Evolutionary conservation across 2,329 filamentous ascomycete genomes (phyloP).

Genomic region (Xylaria sp.): DNA sequence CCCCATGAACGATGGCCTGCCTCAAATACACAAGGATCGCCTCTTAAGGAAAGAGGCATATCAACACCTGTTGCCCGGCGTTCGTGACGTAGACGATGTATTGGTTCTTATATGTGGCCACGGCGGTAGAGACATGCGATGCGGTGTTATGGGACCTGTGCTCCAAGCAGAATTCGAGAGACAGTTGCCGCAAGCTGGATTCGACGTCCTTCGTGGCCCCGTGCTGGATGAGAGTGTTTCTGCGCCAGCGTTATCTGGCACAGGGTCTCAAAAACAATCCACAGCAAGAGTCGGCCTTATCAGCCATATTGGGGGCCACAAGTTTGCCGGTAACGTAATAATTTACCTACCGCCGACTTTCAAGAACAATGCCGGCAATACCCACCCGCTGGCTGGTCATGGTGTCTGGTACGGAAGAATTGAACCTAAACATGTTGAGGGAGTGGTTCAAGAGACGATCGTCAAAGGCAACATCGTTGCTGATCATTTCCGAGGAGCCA

Average conservation of each 20-base stretch:
- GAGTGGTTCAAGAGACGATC: conserved; percentile 78
- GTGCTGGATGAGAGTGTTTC: conserved; percentile 54
- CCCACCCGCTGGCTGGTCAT: conserved; percentile 72
- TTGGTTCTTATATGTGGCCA: conserved; percentile 92
- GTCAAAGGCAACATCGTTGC: conserved; percentile 72
- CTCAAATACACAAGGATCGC: conserved; percentile 66
- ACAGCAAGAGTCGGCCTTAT: conserved; percentile 75
- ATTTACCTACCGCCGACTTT: conserved; percentile 75
- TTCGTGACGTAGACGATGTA: conserved; percentile 72
- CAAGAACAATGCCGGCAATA: conserved; percentile 53
- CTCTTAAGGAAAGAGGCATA: conserved; percentile 63
- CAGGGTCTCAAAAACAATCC: conserved; percentile 38
- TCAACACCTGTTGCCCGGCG: conserved; percentile 63
- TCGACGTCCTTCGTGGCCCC: conserved; percentile 60
- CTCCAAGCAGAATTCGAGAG: conserved; percentile 76
- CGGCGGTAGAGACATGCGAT: conserved; percentile 81
- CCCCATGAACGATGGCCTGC: conserved; percentile 67
- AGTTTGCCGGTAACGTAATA: conserved; percentile 87
- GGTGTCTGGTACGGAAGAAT: conserved; percentile 88
- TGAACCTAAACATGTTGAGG: conserved; percentile 79
- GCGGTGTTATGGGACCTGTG: conserved; percentile 81
- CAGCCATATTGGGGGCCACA: conserved; percentile 86
- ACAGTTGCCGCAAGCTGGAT: conserved; percentile 62
- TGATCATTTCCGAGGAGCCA: conserved; percentile 78
- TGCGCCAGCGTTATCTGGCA: conserved; percentile 44